Evolutionary conservation across 345 rosid genomes (phyloP).

Genomic region (Jatropha curcas): DNA sequence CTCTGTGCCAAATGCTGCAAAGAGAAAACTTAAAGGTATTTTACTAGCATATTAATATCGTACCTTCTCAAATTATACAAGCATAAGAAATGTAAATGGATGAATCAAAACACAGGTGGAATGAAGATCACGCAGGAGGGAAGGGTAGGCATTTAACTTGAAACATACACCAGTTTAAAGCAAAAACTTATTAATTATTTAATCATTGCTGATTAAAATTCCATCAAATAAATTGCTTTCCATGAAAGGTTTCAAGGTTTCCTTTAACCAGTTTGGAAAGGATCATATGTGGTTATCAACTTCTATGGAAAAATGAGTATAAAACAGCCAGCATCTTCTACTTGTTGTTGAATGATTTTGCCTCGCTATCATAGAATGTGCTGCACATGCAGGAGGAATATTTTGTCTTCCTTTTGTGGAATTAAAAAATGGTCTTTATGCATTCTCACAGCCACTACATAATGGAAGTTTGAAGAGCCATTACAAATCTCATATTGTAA

Average conservation of each 20-base stretch:
- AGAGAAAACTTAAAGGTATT: slow-evolving; percentile 20
- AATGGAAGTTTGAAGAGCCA: background rate
- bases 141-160: background rate
- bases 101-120: background rate
- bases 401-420: background rate
- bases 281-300: background rate
- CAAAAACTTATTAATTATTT: background rate
- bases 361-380: background rate
- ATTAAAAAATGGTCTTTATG: background rate
- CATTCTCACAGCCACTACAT: background rate
- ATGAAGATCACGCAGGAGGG: background rate
- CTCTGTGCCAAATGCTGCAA: slow-evolving; percentile 87
- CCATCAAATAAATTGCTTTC: slow-evolving; percentile 3
- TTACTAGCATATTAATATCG: slow-evolving; percentile 4
- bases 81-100: background rate
- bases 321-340: background rate
- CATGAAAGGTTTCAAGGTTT: slow-evolving; percentile 9
- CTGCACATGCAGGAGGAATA: background rate
- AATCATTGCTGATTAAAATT: background rate
- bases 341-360: background rate
- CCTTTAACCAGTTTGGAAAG: slow-evolving; percentile 4
- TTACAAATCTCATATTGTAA: background rate
- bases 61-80: background rate
- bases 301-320: background rate
- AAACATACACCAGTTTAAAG: background rate